Percentiles rank a stretch among this genome's conserved stretches.
Conservation (phyloP, 2,329 filamentous ascomycete species). For the Paecilomyces dactylethromorphus region DNA sequence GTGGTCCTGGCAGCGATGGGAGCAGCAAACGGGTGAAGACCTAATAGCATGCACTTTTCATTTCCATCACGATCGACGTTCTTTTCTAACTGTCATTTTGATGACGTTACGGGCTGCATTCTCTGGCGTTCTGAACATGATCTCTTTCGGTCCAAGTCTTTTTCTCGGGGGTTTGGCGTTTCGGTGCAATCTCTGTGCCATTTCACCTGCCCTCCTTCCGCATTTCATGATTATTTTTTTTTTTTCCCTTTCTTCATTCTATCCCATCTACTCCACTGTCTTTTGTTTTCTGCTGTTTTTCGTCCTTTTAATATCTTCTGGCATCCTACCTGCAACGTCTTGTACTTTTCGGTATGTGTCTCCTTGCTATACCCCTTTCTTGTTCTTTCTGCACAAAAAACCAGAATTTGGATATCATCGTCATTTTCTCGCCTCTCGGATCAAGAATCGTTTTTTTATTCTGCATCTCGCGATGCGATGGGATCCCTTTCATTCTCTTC, state of each 20-base stretch:
- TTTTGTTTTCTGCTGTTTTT: not conserved
- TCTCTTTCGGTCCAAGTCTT: not conserved
- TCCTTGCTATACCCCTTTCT: not conserved
- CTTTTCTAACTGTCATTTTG: not conserved
- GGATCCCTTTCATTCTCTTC: not conserved
- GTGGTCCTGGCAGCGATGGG: conserved; percentile 23
- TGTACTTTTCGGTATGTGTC: not conserved
- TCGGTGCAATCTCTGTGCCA: not conserved
- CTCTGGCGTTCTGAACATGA: not conserved
- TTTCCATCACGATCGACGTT: not conserved
- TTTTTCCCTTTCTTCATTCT: not conserved
- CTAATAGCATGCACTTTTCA: conserved; percentile 9
- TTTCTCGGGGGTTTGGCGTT: not conserved
- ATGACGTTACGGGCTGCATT: not conserved
- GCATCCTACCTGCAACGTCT: not conserved
- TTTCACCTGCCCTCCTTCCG: not conserved
- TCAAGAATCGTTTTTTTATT: not conserved
- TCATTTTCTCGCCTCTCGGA: not conserved
- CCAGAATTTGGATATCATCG: not conserved
- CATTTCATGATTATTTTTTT: not conserved
- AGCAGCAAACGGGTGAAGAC: conserved; percentile 34
- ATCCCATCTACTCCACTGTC: not conserved
- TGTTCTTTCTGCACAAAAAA: not conserved
- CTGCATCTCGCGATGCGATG: not conserved
- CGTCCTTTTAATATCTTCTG: not conserved